Base-by-base conservation (phyloP, 129 eudicot species). In the Saposhnikovia divaricata region DNA sequence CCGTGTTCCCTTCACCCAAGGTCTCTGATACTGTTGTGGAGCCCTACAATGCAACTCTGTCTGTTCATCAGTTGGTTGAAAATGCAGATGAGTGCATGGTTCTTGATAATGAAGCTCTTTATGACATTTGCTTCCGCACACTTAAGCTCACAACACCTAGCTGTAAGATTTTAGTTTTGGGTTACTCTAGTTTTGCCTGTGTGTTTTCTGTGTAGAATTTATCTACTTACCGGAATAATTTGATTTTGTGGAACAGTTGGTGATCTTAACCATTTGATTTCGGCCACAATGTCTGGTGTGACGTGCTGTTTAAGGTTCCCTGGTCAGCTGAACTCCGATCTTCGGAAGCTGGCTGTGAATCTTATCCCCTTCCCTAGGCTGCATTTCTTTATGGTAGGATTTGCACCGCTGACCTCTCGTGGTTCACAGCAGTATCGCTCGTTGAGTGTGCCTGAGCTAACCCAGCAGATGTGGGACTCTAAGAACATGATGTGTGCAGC, bases 231-330 rank as follows among this genome's bases (percentile, higher is more conserved):
- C 2, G 6, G 28, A 15, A 31, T 68, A 31, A 13, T 68, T 42
- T 71, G 5, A 70, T 70, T 39, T 39, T 70, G 23, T 38, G 75
- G 25, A 71, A 71, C 59, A 74, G 57, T 74, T 74, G 57, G 53
- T 45, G 78, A 74, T 23, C 78, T 74, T 28, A 74, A 74, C 59
- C 78, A 74, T 74, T 74, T 74, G 78, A 74, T 74, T 27, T 74
- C 78, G 37, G 78, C 78, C 27, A 74, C 78, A 21, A 74, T 74
- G 78, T 42, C 78, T 46, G 53, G 53, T 44, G 78, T 74, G 9
- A 74, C 78, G 0, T 74, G 78, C 57, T 74, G 57, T 74, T 23
- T 74, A 11, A 40, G 78, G 27, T 74, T 74, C 55, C 78, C 78
- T 27, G 78, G 57, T 74, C 78, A 74, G 14, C 55, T 74, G 39